These are phyloP conservation scores for Carex parvula DNA, from an alignment of 176 grass and related monocot species.

Conservation along the genomic window DNA sequence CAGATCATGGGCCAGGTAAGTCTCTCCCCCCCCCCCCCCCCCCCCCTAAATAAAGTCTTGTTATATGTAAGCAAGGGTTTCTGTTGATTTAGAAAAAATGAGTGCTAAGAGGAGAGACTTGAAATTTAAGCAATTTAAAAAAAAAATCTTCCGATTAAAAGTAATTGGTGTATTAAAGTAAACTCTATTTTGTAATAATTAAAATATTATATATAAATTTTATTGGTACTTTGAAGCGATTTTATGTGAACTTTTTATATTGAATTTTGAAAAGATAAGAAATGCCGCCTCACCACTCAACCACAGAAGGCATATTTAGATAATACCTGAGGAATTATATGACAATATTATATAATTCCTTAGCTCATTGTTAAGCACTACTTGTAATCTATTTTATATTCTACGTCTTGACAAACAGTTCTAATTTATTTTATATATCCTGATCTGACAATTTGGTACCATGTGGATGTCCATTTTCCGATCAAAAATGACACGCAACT, in stretches of 20 bases:
- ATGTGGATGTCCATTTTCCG: constrained; percentile 12
- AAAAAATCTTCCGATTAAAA: background rate
- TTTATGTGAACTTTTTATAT: background rate
- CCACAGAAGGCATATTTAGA: background rate
- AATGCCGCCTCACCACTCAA: background rate
- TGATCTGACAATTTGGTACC: background rate
- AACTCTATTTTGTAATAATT: background rate
- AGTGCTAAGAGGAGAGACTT: no score
- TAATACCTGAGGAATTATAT: no score
- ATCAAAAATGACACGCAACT: constrained; percentile 6
- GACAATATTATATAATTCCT: background rate
- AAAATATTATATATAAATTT: background rate
- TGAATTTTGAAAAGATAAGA: background rate
- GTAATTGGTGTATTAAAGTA: background rate
- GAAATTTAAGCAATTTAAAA: no score
- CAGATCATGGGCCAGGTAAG: no score
- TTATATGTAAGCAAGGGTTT: no score
- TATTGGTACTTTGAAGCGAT: background rate
- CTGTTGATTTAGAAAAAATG: no score
- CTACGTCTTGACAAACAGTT: constrained; percentile 2
- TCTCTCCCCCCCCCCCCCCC: background rate
- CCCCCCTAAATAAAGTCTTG: background rate
- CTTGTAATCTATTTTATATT: background rate
- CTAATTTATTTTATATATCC: background rate
- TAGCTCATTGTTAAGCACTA: background rate